Percentiles rank a stretch among this genome's conserved stretches.
phyloP scores from a whole-genome alignment of 192 early-diverging fungal genomes.

The Funneliformis mosseae region DNA sequence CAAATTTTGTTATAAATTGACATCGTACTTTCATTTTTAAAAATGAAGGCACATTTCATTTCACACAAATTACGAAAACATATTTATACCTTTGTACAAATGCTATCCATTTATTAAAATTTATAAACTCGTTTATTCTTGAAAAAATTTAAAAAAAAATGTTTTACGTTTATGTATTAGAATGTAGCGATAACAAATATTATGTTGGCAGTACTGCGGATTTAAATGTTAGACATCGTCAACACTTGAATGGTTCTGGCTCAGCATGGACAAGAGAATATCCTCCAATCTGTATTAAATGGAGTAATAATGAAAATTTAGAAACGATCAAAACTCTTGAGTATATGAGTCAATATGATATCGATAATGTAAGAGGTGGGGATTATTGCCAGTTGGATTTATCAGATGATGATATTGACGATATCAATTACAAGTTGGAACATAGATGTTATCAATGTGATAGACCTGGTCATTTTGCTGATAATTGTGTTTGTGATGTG shows the following conservation, averaged over 20 bases:
- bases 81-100: too few species aligned
- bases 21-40: too few species aligned
- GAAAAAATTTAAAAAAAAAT: background rate
- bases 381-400: background rate
- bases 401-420: background rate
- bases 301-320: background rate
- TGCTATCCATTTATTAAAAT: too few species aligned
- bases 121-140: too few species aligned
- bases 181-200: background rate
- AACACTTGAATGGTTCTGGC: background rate
- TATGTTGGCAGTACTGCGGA: background rate
- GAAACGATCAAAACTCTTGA: background rate
- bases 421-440: background rate
- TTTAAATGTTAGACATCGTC: background rate
- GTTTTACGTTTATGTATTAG: background rate
- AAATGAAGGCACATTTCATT: too few species aligned
- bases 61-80: too few species aligned
- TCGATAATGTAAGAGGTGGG: background rate
- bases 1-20: too few species aligned
- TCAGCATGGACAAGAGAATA: background rate
- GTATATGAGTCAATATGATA: background rate
- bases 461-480: too few species aligned
- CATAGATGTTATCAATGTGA: too few species aligned
- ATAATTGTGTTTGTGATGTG: too few species aligned
- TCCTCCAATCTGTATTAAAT: too few species aligned